Evolutionary conservation across 768 basidiomycete species (phyloP), one percentile per base, ranked within the genome.

Genomic region (Lactarius vividus): DNA sequence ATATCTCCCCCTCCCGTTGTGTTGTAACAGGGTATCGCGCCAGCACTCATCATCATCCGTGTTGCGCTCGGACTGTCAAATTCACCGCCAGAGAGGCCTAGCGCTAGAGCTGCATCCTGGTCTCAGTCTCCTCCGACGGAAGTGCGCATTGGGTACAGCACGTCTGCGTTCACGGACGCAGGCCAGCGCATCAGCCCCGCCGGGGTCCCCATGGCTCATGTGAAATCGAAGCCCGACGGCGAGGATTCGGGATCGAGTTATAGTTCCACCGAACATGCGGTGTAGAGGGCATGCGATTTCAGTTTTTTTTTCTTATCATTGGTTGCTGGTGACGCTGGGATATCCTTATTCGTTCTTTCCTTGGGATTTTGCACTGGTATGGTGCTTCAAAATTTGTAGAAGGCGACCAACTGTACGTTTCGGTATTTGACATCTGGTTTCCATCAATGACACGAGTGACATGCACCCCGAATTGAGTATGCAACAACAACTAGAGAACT

Each of bases 1-100:
- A 15, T 26, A 31, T 31, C 31, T 15, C 37, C 11, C 40, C 13
- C 35, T 11, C 13, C 40, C 15, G 35, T 23, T 28, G 55, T 31
- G n/a, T n/a, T n/a, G n/a, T n/a, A n/a, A 44, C 42, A 67, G 66
- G 61, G 66, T 28, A 67, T 67, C 6, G 66, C 66, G n/a, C 42
- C 61, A 4, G 15, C 57, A 18, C 42, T 67, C 49, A 66, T 66
- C 18, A 28, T 62, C 40, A 62, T 63, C 11, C 66, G 66, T 13
- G 57, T 67, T 35, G 61, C 61, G 33, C 66, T 67, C 8, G 66
- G 61, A 3, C 4, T 59, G 40, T 66, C 61, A 26, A 58, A 28
- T 31, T 3, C 35, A 11, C n/a, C 42, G 2, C 11, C 40, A 2
- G 16, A 42, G 5, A 2, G 18, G 31, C 2, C 20, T 44, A 10